Percentiles rank a stretch among this genome's conserved stretches.
phyloP scores from a whole-genome alignment of 2,329 filamentous ascomycete species.

The Fusarium devonianum region DNA sequence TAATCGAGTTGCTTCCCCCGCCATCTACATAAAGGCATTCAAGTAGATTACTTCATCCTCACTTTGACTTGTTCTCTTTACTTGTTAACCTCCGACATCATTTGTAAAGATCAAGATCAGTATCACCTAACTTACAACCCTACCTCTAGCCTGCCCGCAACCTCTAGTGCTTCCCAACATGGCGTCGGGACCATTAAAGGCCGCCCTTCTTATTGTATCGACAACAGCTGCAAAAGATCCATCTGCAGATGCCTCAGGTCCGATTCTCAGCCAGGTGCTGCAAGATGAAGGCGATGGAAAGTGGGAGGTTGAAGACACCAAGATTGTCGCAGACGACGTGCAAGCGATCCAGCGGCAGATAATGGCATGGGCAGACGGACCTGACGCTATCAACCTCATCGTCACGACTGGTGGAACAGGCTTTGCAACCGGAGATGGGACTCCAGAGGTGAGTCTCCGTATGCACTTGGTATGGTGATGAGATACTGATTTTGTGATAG shows the following conservation, averaged over 20 bases:
- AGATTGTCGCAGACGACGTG: constrained; percentile 82
- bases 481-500: constrained; percentile 50
- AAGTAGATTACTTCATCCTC: constrained; percentile 7
- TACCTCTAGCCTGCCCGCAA: background rate
- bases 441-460: constrained; percentile 74
- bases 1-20: constrained; percentile 28
- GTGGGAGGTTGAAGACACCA: constrained; percentile 74
- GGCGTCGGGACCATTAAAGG: constrained; percentile 61
- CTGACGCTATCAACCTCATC: constrained; percentile 73
- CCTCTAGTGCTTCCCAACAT: constrained; percentile 25
- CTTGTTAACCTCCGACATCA: background rate
- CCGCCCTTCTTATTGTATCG: constrained; percentile 85
- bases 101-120: background rate
- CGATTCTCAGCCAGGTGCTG: constrained; percentile 73
- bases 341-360: constrained; percentile 78
- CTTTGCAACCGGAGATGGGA: constrained; percentile 84
- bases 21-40: constrained; percentile 11
- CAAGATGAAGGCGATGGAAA: constrained; percentile 68
- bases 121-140: background rate
- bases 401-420: constrained; percentile 93
- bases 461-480: background rate
- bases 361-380: constrained; percentile 73
- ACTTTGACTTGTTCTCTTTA: background rate
- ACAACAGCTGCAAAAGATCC: constrained; percentile 86
- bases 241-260: constrained; percentile 76